Conservation (phyloP, 768 basidiomycete genomes). For the Mrakia frigida region DNA sequence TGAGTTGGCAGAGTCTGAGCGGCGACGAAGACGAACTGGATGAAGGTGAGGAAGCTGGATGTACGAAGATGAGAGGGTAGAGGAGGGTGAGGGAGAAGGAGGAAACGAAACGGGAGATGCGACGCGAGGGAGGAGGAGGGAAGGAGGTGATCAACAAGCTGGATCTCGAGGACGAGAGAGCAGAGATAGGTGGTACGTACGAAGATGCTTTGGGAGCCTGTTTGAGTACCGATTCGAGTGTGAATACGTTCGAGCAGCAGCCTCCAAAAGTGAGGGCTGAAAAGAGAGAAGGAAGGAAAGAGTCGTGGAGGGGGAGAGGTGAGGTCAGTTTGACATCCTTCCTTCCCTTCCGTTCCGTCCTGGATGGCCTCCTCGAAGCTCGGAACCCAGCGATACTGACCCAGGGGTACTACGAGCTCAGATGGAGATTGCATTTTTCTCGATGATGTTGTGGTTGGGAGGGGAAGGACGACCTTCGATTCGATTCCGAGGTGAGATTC, state of each 20-base stretch:
- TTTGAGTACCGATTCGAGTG: slow-evolving; percentile 57
- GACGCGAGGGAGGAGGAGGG: slow-evolving; percentile 22
- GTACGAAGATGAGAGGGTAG: slow-evolving; percentile 37
- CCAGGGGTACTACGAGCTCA: neutral
- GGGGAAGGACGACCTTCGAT: neutral
- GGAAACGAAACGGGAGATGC: neutral
- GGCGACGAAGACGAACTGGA: slow-evolving; percentile 75
- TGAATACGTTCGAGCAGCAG: slow-evolving; percentile 58
- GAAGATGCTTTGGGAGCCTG: slow-evolving; percentile 55
- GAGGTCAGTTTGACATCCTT: neutral
- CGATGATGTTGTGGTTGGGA: neutral
- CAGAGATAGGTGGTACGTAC: no score
- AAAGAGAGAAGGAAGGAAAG: neutral
- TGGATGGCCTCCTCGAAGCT: neutral
- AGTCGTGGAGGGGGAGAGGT: neutral
- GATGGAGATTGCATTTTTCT: neutral
- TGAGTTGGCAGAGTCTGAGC: slow-evolving; percentile 62
- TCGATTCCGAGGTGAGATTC: neutral
- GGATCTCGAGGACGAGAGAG: slow-evolving; percentile 47
- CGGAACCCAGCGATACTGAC: neutral
- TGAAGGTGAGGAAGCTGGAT: slow-evolving; percentile 68
- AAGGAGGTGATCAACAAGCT: slow-evolving; percentile 32
- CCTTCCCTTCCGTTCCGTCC: neutral
- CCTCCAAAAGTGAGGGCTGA: slow-evolving; percentile 65
- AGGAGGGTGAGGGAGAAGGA: slow-evolving; percentile 43